Evolutionary conservation across 495 filamentous ascomycete genomes (phyloP).

Genomic region (Aspergillus biplanus): DNA sequence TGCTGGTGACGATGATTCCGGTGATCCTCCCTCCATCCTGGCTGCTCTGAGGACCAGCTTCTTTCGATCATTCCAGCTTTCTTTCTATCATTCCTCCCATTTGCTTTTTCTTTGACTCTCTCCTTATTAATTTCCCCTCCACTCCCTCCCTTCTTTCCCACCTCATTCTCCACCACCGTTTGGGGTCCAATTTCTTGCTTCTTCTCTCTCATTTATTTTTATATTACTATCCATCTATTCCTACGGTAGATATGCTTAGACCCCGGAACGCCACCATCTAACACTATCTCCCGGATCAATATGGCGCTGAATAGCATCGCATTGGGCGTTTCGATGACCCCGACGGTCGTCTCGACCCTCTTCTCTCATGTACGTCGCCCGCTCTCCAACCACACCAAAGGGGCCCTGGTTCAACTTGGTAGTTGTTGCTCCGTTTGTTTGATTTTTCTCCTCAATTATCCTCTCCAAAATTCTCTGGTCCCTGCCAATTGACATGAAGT

Average conservation of each 20-base stretch:
- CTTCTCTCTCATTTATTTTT: background rate
- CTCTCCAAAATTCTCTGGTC: background rate
- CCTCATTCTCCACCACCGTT: background rate
- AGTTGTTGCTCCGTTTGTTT: slow-evolving; percentile 16
- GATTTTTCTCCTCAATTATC: background rate
- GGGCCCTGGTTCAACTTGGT: background rate
- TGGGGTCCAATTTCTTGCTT: background rate
- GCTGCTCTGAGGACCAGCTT: background rate
- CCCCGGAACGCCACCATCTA: background rate
- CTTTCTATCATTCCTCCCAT: background rate
- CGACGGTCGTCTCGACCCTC: slow-evolving; percentile 76
- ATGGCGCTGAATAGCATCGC: slow-evolving; percentile 76
- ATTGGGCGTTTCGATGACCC: slow-evolving; percentile 73
- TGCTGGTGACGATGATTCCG: background rate
- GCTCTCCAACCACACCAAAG: slow-evolving; percentile 5
- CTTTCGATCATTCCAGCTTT: background rate
- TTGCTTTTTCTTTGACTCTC: background rate
- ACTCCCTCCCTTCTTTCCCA: background rate
- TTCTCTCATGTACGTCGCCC: slow-evolving; percentile 69
- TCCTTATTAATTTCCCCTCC: background rate
- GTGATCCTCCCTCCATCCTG: background rate
- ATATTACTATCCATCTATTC: background rate
- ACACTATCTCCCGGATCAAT: slow-evolving; percentile 10
- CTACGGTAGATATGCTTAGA: background rate
- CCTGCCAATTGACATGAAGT: slow-evolving; percentile 10